phyloP scores from a whole-genome alignment of 805 yeast species.

The Wickerhamiella cacticola region DNA sequence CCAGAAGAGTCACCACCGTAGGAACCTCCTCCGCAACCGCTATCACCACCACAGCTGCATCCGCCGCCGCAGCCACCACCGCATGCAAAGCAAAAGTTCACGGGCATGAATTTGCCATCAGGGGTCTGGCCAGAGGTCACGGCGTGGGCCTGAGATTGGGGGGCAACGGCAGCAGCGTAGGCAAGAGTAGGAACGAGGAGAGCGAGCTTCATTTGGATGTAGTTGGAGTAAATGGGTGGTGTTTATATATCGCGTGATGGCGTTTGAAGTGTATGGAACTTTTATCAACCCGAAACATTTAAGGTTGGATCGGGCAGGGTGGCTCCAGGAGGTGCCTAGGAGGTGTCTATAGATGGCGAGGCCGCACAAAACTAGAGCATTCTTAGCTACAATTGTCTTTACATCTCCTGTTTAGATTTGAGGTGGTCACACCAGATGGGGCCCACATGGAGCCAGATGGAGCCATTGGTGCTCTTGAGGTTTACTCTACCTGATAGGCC shows the following conservation, averaged over 20 bases:
- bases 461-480: too few relatives aligned
- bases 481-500: too few relatives aligned
- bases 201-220: not conserved
- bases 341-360: too few relatives aligned
- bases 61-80: constrained; percentile 1
- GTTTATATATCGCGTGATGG: not conserved
- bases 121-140: not conserved
- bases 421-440: too few relatives aligned
- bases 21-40: not conserved
- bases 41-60: constrained; percentile 1
- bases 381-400: too few relatives aligned
- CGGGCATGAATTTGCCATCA: not conserved
- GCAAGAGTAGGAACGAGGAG: not conserved
- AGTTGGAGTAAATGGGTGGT: not conserved
- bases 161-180: not conserved
- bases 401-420: too few relatives aligned
- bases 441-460: too few relatives aligned
- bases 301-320: too few relatives aligned
- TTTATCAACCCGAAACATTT: too few relatives aligned
- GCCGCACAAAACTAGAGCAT: too few relatives aligned
- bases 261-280: too few relatives aligned
- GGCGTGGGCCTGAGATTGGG: not conserved
- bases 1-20: not conserved
- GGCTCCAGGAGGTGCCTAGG: too few relatives aligned
- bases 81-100: not conserved